Percentiles rank a stretch among this genome's conserved stretches.
Conservation (phyloP, 441 rosid species). For the Daphne laureola region DNA sequence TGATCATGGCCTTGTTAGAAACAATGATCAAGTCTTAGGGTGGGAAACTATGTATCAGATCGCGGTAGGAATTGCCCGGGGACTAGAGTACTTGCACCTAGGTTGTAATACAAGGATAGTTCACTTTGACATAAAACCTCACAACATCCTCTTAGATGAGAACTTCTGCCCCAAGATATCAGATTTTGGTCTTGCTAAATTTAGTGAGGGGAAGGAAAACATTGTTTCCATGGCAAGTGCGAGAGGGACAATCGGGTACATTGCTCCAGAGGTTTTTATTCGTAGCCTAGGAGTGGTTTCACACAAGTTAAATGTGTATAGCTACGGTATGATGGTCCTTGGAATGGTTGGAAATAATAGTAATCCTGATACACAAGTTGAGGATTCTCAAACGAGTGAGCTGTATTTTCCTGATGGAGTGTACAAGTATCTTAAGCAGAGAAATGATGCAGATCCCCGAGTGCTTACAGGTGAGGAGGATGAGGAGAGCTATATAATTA, state of each 20-base stretch:
- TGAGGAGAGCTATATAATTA: conserved; percentile 17
- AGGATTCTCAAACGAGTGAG: conserved; percentile 8
- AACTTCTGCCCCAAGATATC: conserved; percentile 33
- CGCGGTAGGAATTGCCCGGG: conserved; percentile 30
- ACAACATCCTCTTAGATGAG: conserved; percentile 30
- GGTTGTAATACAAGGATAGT: conserved; percentile 45
- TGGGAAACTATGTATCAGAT: conserved; percentile 11
- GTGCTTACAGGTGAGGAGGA: conserved; percentile 1
- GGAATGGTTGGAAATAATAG: conserved; percentile 25
- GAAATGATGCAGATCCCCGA: not conserved
- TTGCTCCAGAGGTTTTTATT: conserved; percentile 30
- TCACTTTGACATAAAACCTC: conserved; percentile 54
- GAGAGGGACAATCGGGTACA: conserved; percentile 31
- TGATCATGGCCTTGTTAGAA: not conserved
- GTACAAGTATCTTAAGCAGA: conserved; percentile 13
- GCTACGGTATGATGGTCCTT: conserved; percentile 37
- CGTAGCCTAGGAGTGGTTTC: conserved; percentile 24
- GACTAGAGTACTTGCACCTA: conserved; percentile 38
- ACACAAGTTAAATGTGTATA: conserved; percentile 27
- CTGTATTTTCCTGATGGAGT: conserved; percentile 17
- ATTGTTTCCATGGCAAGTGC: conserved; percentile 19
- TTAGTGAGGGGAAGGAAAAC: conserved; percentile 23
- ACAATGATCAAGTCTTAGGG: not conserved
- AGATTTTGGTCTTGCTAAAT: conserved; percentile 37
- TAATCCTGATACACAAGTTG: not conserved